These are phyloP conservation scores for Globisporangium abappressorium DNA, from an alignment of 352 stramenopile genomes.

Conservation along the genomic window DNA sequence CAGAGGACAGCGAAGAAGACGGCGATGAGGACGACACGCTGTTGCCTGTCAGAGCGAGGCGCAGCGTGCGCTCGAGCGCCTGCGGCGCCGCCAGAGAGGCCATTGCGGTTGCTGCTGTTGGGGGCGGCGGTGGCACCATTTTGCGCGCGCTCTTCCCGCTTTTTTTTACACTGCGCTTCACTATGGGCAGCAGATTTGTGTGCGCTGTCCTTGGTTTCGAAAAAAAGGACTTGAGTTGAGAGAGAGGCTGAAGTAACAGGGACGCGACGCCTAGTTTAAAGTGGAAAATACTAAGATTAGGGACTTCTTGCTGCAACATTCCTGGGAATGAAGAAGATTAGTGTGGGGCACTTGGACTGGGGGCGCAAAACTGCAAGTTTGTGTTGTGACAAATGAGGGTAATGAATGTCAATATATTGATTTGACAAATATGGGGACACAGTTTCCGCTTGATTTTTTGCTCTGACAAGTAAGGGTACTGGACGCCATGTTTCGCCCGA, in stretches of 20 bases:
- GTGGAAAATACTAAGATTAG: background rate
- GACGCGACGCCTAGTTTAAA: background rate
- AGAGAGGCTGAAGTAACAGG: background rate
- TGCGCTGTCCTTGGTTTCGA: background rate
- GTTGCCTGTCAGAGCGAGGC: background rate
- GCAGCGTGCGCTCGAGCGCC: conserved; percentile 9
- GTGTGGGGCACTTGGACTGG: background rate
- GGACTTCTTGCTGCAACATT: background rate
- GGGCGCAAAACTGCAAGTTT: too few relatives aligned
- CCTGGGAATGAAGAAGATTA: background rate
- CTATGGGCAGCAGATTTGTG: background rate
- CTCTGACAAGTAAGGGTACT: too few relatives aligned
- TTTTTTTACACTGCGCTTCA: conserved; percentile 11
- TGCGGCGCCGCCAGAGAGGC: background rate
- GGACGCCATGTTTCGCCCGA: too few relatives aligned
- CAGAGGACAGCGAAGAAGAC: background rate
- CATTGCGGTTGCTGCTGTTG: background rate
- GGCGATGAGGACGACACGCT: background rate
- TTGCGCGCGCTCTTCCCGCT: conserved; percentile 8
- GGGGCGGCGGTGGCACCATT: conserved; percentile 9
- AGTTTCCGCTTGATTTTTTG: too few relatives aligned
- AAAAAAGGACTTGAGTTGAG: background rate
- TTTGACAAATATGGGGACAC: too few relatives aligned
- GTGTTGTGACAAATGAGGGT: too few relatives aligned
- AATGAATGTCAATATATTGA: too few relatives aligned